Evolutionary conservation across 768 basidiomycete species (phyloP).

Genomic region (Dictyophora rubrovolvata): DNA sequence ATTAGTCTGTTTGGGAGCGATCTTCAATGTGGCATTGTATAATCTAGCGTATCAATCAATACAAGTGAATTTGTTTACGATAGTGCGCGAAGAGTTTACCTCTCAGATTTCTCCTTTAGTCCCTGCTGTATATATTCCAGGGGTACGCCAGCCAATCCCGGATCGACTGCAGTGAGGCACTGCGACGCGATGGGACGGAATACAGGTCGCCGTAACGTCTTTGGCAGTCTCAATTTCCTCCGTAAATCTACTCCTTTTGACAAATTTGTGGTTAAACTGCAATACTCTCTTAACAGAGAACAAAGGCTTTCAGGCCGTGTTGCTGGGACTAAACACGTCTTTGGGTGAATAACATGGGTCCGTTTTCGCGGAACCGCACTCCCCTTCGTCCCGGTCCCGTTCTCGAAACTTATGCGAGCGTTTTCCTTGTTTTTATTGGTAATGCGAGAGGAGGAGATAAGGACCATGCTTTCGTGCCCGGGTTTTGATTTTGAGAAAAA

Average conservation of each 20-base stretch:
- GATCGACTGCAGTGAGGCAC: constrained; percentile 41
- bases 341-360: neutral
- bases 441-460: neutral
- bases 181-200: constrained; percentile 48
- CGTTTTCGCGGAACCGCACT: neutral
- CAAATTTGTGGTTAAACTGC: neutral
- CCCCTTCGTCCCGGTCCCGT: neutral
- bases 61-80: neutral
- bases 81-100: constrained; percentile 22
- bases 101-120: constrained; percentile 33
- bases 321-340: neutral
- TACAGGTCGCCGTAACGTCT: constrained; percentile 52
- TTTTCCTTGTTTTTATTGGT: constrained; percentile 1
- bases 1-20: neutral
- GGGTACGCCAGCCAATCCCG: constrained; percentile 41
- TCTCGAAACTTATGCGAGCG: neutral
- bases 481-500: neutral
- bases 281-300: neutral
- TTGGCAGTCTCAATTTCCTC: constrained; percentile 32
- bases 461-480: neutral
- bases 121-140: constrained; percentile 52
- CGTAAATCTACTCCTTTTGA: neutral
- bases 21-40: neutral
- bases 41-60: neutral
- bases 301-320: neutral